phyloP scores from a whole-genome alignment of 805 yeast species.

The Starmera quercuum region DNA sequence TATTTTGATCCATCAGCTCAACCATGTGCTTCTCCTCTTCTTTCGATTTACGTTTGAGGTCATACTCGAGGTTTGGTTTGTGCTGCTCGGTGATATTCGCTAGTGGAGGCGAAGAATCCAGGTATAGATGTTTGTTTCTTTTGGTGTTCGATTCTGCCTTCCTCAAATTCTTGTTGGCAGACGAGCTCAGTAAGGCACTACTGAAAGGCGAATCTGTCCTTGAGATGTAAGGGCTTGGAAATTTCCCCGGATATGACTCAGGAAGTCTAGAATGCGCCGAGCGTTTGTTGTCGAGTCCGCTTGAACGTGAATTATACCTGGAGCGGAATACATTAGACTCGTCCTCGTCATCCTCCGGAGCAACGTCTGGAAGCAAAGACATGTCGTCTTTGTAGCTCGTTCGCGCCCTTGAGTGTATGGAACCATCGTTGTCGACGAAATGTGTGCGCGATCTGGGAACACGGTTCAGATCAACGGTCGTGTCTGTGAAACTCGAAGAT shows the following conservation, averaged over 20 bases:
- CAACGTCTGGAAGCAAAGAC: not conserved
- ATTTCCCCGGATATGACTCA: constrained; percentile 17
- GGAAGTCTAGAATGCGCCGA: constrained; percentile 12
- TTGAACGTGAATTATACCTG: not conserved
- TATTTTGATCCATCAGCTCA: constrained; percentile 20
- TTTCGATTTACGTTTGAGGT: too few relatives aligned
- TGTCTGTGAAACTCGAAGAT: constrained; percentile 5
- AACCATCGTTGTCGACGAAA: constrained; percentile 1
- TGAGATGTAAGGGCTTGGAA: constrained; percentile 14
- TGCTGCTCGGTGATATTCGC: not conserved
- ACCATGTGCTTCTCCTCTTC: constrained; percentile 7
- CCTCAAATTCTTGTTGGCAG: constrained; percentile 12
- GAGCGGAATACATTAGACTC: not conserved
- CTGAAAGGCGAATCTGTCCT: constrained; percentile 1
- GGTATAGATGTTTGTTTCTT: constrained; percentile 5
- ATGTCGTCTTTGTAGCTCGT: not conserved
- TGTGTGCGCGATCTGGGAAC: not conserved
- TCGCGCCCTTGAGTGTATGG: not conserved
- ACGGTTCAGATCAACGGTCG: not conserved
- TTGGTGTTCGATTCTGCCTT: constrained; percentile 13
- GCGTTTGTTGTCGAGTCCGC: not conserved
- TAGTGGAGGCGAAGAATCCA: constrained; percentile 1
- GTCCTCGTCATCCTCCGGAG: not conserved
- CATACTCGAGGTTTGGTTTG: too few relatives aligned
- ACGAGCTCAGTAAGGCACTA: constrained; percentile 8